A percentile compares a stretch with the other conserved stretches of the same genome.
phyloP scores from a whole-genome alignment of 495 filamentous ascomycete genomes.

The Talaromyces borbonicus region DNA sequence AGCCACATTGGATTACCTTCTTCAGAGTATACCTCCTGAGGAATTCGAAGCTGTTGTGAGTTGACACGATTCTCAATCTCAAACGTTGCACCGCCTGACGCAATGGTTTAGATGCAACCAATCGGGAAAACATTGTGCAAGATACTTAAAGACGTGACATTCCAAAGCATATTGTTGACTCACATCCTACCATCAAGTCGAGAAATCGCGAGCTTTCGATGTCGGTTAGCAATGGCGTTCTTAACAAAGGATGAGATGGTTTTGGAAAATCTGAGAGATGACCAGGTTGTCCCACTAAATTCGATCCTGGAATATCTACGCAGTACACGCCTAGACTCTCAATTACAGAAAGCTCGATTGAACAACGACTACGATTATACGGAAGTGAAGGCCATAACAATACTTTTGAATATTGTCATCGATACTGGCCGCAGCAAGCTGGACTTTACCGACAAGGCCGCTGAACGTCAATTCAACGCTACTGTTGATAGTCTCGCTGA shows the following conservation, averaged over 20 bases:
- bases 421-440: slow-evolving; percentile 45
- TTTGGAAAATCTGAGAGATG: slow-evolving; percentile 32
- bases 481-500: slow-evolving; percentile 57
- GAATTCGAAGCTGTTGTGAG: slow-evolving; percentile 24
- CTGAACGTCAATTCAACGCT: slow-evolving; percentile 50
- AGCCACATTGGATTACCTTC: slow-evolving; percentile 29
- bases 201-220: slow-evolving; percentile 51
- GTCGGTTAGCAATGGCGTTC: slow-evolving; percentile 64
- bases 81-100: not conserved
- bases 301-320: slow-evolving; percentile 43
- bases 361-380: slow-evolving; percentile 52
- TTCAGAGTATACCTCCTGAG: slow-evolving; percentile 25
- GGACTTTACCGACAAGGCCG: slow-evolving; percentile 19
- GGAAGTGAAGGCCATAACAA: slow-evolving; percentile 49
- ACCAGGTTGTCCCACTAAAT: slow-evolving; percentile 39
- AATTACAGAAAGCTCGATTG: slow-evolving; percentile 17
- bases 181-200: slow-evolving; percentile 44
- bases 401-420: slow-evolving; percentile 63
- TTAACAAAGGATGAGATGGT: slow-evolving; percentile 45
- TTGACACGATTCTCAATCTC: not conserved
- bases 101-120: slow-evolving; percentile 39
- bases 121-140: slow-evolving; percentile 43
- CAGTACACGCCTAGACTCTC: slow-evolving; percentile 38
- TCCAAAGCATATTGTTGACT: slow-evolving; percentile 51
- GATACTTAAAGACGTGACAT: slow-evolving; percentile 36